A percentile compares a stretch with the other conserved stretches of the same genome.
These are phyloP conservation scores for Alternaria conjuncta DNA, from an alignment of 2,329 filamentous ascomycete genomes.

Conservation along the genomic window DNA sequence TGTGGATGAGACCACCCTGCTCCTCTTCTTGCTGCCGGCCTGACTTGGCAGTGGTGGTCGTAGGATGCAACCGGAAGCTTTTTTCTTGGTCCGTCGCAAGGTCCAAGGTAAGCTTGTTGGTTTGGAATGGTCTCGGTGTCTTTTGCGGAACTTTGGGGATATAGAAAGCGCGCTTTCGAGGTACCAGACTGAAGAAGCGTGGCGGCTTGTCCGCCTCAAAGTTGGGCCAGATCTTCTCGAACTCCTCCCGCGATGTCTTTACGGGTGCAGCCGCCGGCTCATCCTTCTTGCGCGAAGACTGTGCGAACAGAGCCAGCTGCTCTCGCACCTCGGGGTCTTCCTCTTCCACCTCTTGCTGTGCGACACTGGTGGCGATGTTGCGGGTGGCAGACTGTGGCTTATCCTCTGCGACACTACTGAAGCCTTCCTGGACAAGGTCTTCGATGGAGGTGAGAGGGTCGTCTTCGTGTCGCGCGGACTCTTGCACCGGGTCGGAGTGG, in stretches of 20 bases:
- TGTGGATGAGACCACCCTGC: slow-evolving; percentile 62
- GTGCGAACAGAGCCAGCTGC: slow-evolving; percentile 43
- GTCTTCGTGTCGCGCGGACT: slow-evolving; percentile 43
- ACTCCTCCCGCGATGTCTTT: slow-evolving; percentile 75
- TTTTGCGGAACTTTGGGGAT: slow-evolving; percentile 79
- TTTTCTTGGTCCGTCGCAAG: slow-evolving; percentile 86
- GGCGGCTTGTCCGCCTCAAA: slow-evolving; percentile 79
- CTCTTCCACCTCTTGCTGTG: slow-evolving; percentile 35
- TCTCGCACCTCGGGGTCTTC: slow-evolving; percentile 44
- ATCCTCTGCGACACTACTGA: slow-evolving; percentile 12
- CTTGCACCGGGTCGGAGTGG: slow-evolving; percentile 32
- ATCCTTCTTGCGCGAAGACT: slow-evolving; percentile 42
- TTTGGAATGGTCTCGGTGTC: slow-evolving; percentile 79
- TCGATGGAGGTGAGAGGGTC: slow-evolving; percentile 47
- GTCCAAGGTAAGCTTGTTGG: slow-evolving; percentile 88
- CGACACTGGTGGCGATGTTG: slow-evolving; percentile 19
- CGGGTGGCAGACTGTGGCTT: slow-evolving; percentile 27
- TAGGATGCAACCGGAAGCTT: slow-evolving; percentile 74
- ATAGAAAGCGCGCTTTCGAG: slow-evolving; percentile 78
- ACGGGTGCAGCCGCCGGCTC: slow-evolving; percentile 68
- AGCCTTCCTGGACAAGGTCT: slow-evolving; percentile 13
- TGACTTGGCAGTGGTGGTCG: slow-evolving; percentile 57
- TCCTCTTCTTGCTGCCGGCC: slow-evolving; percentile 56
- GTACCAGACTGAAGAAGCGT: slow-evolving; percentile 82
- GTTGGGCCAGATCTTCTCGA: slow-evolving; percentile 80